Evolutionary conservation across 768 basidiomycete genomes (phyloP), one percentile per base, ranked within the genome.

Genomic region (Pisolithus microcarpus): DNA sequence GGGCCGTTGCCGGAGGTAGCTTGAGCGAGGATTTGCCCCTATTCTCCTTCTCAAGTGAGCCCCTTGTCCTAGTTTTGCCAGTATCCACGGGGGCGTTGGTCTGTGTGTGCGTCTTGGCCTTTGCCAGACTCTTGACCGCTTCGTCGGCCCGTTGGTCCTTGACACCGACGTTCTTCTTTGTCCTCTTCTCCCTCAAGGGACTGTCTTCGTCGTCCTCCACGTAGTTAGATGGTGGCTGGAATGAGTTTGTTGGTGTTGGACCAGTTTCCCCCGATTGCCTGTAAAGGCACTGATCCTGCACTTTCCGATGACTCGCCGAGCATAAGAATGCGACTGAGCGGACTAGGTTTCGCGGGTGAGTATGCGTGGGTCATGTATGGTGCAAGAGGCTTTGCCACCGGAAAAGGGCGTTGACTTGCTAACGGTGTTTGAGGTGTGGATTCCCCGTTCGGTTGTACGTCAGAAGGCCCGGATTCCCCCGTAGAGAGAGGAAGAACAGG

Each of bases 311-410:
- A 86, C 54, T 83, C 71, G 4, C 73, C 76, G 39, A 90, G 72
- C 81, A 83, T 79, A 21, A 90, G 73, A 48, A 91, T 88, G 10
- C 87, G 78, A 53, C 85, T 88, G 30, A 91, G 73, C 2, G 88
- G 88, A 55, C 86, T 89, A 0, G 89, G 88, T 63, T 81, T 84
- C 2, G 73, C 82, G 26, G 88, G 88, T 0, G 89, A 90, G 55
- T 91, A 91, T 0, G 87, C 86, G 55, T 91, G 88, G 4, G 78
- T 73, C 82, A 87, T 86, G 50, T 76, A 80, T 49, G 73, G 67
- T 2, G 79, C 82, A 45, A 83, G 70, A 10, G 87, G 85, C 59
- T 86, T 89, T 2, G 85, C 84, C 42, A 84, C 69, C 0, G 85
- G 85, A 68, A 85, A 87, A 1, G 78, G 72, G n/a, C 65, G 72